Evolutionary conservation across 345 rosid species (phyloP).

Genomic region (Angophora floribunda): DNA sequence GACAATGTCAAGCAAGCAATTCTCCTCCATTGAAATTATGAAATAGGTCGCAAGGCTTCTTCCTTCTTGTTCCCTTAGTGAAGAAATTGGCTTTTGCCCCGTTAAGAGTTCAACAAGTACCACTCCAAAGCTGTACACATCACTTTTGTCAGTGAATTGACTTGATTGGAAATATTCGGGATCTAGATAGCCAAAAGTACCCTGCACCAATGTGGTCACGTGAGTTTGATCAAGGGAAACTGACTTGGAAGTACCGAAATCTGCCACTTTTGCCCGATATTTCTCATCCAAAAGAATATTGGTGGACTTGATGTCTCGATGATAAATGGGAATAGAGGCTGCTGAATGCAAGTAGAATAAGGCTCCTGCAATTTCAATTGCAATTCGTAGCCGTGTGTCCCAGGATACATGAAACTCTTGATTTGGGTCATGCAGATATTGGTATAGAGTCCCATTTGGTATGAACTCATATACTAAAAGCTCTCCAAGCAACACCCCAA

Average conservation of each 20-base stretch:
- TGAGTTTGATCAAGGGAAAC: constrained; percentile 1
- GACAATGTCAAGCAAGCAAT: background rate
- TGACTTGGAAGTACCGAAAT: background rate
- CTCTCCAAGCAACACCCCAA: background rate
- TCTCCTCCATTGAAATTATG: background rate
- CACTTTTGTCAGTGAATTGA: background rate
- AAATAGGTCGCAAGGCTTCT: background rate
- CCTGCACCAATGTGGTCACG: background rate
- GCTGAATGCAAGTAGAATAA: constrained; percentile 1
- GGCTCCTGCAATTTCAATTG: background rate
- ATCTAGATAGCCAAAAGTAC: background rate
- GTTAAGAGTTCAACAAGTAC: background rate
- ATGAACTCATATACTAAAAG: constrained; percentile 2
- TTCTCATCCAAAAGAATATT: background rate
- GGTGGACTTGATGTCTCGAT: background rate
- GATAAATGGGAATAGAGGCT: background rate
- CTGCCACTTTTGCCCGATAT: background rate
- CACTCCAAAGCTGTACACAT: background rate
- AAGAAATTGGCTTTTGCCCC: background rate
- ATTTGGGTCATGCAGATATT: background rate
- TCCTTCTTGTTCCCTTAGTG: background rate
- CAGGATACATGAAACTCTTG: background rate
- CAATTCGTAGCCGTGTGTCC: background rate
- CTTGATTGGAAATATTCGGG: background rate
- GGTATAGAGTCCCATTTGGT: background rate